Base-by-base conservation (phyloP, 441 rosid species). In the Viola pubescens region DNA sequence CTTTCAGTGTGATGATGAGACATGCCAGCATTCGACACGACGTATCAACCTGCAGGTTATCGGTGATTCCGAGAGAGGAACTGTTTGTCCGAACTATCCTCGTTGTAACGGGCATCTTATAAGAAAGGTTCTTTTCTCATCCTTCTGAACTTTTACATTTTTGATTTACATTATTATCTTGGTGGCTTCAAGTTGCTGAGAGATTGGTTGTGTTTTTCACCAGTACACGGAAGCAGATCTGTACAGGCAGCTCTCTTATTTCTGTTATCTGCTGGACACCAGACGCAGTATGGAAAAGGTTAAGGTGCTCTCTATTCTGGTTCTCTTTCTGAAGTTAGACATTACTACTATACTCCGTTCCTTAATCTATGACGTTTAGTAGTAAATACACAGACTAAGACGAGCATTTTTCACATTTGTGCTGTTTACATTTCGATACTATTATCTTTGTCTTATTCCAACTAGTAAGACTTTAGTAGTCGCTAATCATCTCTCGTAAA, bases 1-100 rank as follows among this genome's bases (percentile, higher is more conserved):
- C 26, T 77, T 67, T 51, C 83, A 88, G 97, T 94, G 99, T 69
- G 99, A 94, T 37, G 99, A 90, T 54, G 99, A 90, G 71, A 83
- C 91, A 56, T 94, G 99, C 81, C 83, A 83, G 72, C 82, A 79
- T 68, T 77, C 86, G 0, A 86, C 99, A 2, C 80, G 94, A 7
- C 63, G 85, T 58, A 73, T 83, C 56, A 89, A 72, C 76, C 64
- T 81, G 66, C 82, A 80, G 62, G 67, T 90, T 69, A 48, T 89
- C 3, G 96, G 97, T 55, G 97, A 88, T 64, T 78, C 86, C 14
- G 98, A 89, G 66, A 78, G 77, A 14, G 98, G 98, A 60, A 94
- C 97, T 6, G 86, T 86, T 70, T 94, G 97, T 75, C 91, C 96
- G 42, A 89, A 81, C 70, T 86, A 90, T 71, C 99, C 99, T 44